Percentiles rank a stretch among this genome's conserved stretches.
phyloP scores from a whole-genome alignment of 441 rosid species.

The Kokia cookei region DNA sequence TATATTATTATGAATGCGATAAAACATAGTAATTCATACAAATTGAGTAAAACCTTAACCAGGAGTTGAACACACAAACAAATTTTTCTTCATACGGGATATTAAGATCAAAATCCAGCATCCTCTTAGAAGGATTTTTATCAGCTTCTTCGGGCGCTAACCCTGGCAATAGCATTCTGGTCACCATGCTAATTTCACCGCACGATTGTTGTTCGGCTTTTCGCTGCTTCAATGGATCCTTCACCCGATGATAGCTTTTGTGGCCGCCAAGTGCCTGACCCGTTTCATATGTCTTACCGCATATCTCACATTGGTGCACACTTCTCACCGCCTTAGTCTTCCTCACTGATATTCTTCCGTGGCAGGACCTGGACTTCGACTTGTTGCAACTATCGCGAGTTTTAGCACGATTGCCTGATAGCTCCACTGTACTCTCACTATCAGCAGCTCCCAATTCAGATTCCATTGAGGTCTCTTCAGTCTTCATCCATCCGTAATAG shows the following conservation, averaged over 20 bases:
- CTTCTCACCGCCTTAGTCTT: not conserved
- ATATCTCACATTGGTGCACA: not conserved
- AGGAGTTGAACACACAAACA: not conserved
- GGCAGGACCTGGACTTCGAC: not conserved
- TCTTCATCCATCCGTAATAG: not conserved
- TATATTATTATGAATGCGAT: no score
- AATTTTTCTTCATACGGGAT: not conserved
- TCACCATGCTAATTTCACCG: not conserved
- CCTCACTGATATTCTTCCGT: not conserved
- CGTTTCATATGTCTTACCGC: not conserved
- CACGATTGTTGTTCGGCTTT: not conserved
- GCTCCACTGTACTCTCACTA: not conserved
- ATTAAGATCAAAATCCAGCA: not conserved
- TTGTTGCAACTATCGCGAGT: not conserved
- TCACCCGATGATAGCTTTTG: not conserved
- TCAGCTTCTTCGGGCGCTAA: not conserved
- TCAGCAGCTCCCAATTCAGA: not conserved
- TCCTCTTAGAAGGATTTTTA: not conserved
- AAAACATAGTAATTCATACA: not conserved
- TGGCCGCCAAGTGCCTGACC: conserved; percentile 3
- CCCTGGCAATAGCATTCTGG: not conserved
- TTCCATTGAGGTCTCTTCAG: not conserved
- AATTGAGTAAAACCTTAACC: not conserved
- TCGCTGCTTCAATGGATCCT: not conserved
- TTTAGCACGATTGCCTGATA: not conserved